Evolutionary conservation across 306 rosid species (phyloP).

Genomic region (Cicer yamashitae): DNA sequence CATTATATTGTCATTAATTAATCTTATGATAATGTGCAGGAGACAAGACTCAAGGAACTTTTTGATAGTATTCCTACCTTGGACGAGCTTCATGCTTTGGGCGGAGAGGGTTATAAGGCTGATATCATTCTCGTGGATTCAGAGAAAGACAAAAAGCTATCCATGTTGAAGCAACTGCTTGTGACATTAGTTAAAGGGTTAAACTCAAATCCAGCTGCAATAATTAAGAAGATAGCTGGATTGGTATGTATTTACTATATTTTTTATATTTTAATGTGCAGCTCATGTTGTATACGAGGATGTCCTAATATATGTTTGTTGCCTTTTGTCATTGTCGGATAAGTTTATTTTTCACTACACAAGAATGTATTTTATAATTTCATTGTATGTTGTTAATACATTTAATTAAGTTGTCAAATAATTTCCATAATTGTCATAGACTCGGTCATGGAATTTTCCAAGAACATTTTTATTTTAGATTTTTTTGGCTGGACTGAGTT

Average conservation of each 20-base stretch:
- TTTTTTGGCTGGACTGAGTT: conserved; percentile 23
- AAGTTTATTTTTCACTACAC: conserved; percentile 14
- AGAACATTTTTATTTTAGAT: background rate
- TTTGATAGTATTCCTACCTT: conserved; percentile 83
- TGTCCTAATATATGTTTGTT: conserved; percentile 13
- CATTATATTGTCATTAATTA: conserved; percentile 24
- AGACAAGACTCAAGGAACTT: conserved; percentile 82
- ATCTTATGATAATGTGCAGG: conserved; percentile 58
- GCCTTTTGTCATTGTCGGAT: conserved; percentile 27
- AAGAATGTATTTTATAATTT: conserved; percentile 27
- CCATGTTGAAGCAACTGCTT: conserved; percentile 90
- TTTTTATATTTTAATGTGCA: conserved; percentile 19
- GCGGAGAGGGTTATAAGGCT: conserved; percentile 76
- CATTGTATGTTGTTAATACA: conserved; percentile 22
- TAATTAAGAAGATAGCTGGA: conserved; percentile 96
- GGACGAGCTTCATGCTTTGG: conserved; percentile 86
- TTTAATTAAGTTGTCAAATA: conserved; percentile 19
- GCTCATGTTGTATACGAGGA: conserved; percentile 10
- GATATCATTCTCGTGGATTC: conserved; percentile 92
- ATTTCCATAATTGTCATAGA: conserved; percentile 15
- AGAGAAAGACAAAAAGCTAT: conserved; percentile 87
- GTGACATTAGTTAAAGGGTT: conserved; percentile 85
- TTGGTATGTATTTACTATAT: conserved; percentile 61
- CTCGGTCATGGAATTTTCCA: conserved; percentile 2
- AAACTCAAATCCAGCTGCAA: conserved; percentile 84